These are phyloP conservation scores for Phytophthora europaea DNA, from an alignment of 352 stramenopile species.

Conservation along the genomic window DNA sequence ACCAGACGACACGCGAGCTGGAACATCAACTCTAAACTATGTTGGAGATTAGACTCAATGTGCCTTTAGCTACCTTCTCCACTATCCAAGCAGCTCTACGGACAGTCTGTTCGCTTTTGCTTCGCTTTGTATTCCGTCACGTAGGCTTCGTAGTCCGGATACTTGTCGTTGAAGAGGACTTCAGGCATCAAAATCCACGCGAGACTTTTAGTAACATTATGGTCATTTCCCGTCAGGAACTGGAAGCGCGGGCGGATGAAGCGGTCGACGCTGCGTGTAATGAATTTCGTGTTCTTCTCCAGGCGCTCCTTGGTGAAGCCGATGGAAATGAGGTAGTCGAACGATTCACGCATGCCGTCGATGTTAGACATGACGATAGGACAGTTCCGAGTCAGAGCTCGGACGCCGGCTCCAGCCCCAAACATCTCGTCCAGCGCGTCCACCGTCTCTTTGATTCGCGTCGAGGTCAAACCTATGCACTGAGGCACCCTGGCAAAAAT, in stretches of 20 bases:
- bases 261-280: constrained; percentile 51
- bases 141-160: constrained; percentile 35
- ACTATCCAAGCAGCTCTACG: not conserved
- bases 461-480: constrained; percentile 37
- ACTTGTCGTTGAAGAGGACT: constrained; percentile 31
- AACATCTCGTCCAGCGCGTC: constrained; percentile 45
- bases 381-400: constrained; percentile 25
- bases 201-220: constrained; percentile 13
- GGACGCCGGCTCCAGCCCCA: constrained; percentile 25
- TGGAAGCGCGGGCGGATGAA: constrained; percentile 52
- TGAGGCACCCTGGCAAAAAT: constrained; percentile 46
- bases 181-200: constrained; percentile 46
- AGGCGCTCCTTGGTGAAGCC: constrained; percentile 41
- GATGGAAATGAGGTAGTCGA: constrained; percentile 43
- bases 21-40: not conserved
- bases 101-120: not conserved
- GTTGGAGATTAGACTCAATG: not conserved
- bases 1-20: not conserved
- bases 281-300: constrained; percentile 24
- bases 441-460: constrained; percentile 47
- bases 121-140: constrained; percentile 11
- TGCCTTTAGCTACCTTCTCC: not conserved
- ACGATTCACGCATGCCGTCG: constrained; percentile 37
- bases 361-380: constrained; percentile 59
- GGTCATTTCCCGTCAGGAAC: constrained; percentile 29